Percentiles rank a stretch among this genome's conserved stretches.
phyloP scores from a whole-genome alignment of 2,329 filamentous ascomycete genomes.

The Mollisiaceae sp. region DNA sequence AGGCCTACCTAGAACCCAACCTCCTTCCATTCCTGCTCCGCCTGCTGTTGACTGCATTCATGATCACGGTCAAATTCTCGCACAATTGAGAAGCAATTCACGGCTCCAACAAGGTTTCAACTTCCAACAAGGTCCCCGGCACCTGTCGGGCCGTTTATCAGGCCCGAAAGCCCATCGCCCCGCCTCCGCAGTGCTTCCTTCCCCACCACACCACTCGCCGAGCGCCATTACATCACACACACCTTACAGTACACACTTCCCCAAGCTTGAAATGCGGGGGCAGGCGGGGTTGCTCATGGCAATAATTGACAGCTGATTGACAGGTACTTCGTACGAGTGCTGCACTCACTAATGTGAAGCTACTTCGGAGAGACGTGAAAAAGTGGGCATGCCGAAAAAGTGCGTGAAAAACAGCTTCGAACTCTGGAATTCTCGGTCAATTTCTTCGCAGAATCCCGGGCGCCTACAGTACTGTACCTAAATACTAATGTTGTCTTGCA shows the following conservation, averaged over 20 bases:
- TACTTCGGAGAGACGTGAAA: background rate
- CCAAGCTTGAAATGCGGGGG: slow-evolving; percentile 1
- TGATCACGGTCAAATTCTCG: background rate
- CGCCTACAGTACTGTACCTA: no score
- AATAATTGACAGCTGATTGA: background rate
- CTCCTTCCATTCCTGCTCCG: background rate
- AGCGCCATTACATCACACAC: slow-evolving; percentile 7
- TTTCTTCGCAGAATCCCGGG: background rate
- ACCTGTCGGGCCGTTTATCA: background rate
- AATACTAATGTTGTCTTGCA: background rate
- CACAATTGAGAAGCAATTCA: background rate
- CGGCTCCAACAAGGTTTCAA: background rate
- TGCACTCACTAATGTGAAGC: background rate
- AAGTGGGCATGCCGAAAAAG: background rate
- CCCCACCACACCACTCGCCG: background rate
- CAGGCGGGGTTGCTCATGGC: background rate
- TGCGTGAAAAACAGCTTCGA: background rate
- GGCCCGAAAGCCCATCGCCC: background rate
- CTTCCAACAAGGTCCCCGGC: background rate
- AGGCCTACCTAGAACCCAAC: no score
- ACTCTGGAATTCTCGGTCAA: slow-evolving; percentile 8
- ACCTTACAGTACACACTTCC: background rate
- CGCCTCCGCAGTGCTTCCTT: background rate
- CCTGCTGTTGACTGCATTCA: background rate
- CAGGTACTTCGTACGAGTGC: no score